phyloP scores from a whole-genome alignment of 2,329 filamentous ascomycete species.

The Pseudogymnoascus pannorum region DNA sequence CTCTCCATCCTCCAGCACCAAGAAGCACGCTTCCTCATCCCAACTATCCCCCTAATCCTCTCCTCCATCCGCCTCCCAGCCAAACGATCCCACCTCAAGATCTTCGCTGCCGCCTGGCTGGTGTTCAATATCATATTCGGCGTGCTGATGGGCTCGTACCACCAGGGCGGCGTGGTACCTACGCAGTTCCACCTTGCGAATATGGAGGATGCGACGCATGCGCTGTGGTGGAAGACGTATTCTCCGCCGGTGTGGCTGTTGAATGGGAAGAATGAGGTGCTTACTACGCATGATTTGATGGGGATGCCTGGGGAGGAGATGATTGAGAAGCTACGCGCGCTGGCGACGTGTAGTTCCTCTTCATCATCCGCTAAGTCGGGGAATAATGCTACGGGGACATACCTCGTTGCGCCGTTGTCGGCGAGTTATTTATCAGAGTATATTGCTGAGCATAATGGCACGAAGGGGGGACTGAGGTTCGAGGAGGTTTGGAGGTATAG shows the following conservation, averaged over 20 bases:
- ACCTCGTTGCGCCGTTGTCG: conserved; percentile 66
- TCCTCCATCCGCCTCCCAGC: conserved; percentile 64
- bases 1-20: conserved; percentile 73
- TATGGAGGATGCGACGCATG: conserved; percentile 55
- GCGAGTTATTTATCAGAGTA: conserved; percentile 63
- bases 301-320: conserved; percentile 56
- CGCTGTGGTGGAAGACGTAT: conserved; percentile 83
- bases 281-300: conserved; percentile 69
- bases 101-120: conserved; percentile 58
- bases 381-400: conserved; percentile 46
- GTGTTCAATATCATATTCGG: conserved; percentile 63
- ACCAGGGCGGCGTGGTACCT: conserved; percentile 72
- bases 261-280: conserved; percentile 64
- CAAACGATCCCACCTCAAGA: conserved; percentile 39
- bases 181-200: conserved; percentile 70
- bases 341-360: conserved; percentile 55
- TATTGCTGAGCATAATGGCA: conserved; percentile 33
- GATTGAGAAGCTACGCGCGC: conserved; percentile 48
- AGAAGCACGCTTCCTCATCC: conserved; percentile 70
- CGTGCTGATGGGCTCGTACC: conserved; percentile 70
- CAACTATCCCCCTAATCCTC: conserved; percentile 68
- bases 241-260: conserved; percentile 74
- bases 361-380: conserved; percentile 50
- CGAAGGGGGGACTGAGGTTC: conserved; percentile 53
- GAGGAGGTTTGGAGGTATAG: conserved; percentile 62